Evolutionary conservation across 2,329 filamentous ascomycete species (phyloP), one percentile per base, ranked within the genome.

Genomic region (Emergomyces pasteurianus): DNA sequence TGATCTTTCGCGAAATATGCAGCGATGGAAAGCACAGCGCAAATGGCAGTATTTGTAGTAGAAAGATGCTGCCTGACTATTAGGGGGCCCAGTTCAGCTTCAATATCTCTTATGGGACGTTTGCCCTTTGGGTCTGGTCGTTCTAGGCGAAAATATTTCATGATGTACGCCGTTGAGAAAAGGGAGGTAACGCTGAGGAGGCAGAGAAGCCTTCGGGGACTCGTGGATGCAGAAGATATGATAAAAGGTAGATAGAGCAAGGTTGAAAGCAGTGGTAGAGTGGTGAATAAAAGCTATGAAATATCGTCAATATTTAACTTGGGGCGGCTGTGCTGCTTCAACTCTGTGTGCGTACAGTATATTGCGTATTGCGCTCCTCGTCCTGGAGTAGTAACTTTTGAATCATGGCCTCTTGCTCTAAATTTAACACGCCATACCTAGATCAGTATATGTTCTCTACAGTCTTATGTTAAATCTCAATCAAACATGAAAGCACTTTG

Each of bases 341-440:
- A 14, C 1, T 65, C 31, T 36, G 6, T 31, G 58, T 31, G 54
- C 63, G 61, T 73, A 78, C 76, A 64, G 68, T 74, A 61, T 76
- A 78, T 60, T 73, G 67, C 18, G 70, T 67, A 62, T 78, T 75
- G 50, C 71, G 69, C 47, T 69, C 64, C 50, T 77, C 71, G 65
- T 77, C 71, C 61, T 74, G 70, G 34, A 52, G 61, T 50, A 70
- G 69, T 31, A 78, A 62, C 56, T 69, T 64, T 57, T 70, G 63
- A 46, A 78, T 77, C 10, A 78, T 62, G 10, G 65, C 69, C 58
- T 78, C 76, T 63, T 78, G 76, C 63, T 78, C 74, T 76, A 63
- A 46, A 58, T 28, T 50, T 36, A 21, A 55, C 3, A 31, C 49
- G 56, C 61, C 16, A 52, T 52, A n/a, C 18, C 18, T 52, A 52